These are phyloP conservation scores for Irpex rosettiformis DNA, from an alignment of 1,284 basidiomycete species.

Conservation along the genomic window DNA sequence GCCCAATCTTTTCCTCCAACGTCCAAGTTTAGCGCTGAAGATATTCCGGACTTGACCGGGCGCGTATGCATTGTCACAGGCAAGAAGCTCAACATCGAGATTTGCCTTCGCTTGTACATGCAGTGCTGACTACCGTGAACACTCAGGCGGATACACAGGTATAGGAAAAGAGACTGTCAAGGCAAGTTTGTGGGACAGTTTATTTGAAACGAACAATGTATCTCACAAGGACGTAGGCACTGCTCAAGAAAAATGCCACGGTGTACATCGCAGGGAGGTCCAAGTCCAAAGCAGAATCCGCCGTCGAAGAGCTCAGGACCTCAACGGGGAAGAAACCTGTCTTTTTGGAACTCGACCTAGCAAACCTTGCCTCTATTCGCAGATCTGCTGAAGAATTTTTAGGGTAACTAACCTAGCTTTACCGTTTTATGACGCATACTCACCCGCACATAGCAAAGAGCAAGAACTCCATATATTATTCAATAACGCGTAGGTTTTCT, in stretches of 20 bases:
- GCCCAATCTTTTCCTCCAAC: slow-evolving; percentile 27
- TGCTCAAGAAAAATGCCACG: slow-evolving; percentile 43
- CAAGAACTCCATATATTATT: slow-evolving; percentile 45
- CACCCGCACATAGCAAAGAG: too few relatives aligned
- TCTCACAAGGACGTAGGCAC: slow-evolving; percentile 4
- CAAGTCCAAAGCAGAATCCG: slow-evolving; percentile 35
- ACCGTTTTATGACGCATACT: too few relatives aligned
- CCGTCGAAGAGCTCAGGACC: slow-evolving; percentile 40
- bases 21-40: slow-evolving; percentile 27
- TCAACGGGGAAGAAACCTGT: slow-evolving; percentile 33
- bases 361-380: slow-evolving; percentile 39
- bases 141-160: slow-evolving; percentile 36
- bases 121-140: background rate
- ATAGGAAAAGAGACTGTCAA: slow-evolving; percentile 34
- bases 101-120: background rate
- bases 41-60: slow-evolving; percentile 34
- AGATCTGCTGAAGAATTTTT: slow-evolving; percentile 38
- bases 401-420: slow-evolving; percentile 24
- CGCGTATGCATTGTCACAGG: slow-evolving; percentile 41
- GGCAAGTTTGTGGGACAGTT: slow-evolving; percentile 3
- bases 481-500: slow-evolving; percentile 44
- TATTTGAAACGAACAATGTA: background rate
- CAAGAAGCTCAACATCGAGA: slow-evolving; percentile 4
- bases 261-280: slow-evolving; percentile 49
- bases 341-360: slow-evolving; percentile 46